A percentile compares a stretch with the other conserved stretches of the same genome.
These are phyloP conservation scores for Wickerhamiella azyma DNA, from an alignment of 805 yeast genomes.

Conservation along the genomic window DNA sequence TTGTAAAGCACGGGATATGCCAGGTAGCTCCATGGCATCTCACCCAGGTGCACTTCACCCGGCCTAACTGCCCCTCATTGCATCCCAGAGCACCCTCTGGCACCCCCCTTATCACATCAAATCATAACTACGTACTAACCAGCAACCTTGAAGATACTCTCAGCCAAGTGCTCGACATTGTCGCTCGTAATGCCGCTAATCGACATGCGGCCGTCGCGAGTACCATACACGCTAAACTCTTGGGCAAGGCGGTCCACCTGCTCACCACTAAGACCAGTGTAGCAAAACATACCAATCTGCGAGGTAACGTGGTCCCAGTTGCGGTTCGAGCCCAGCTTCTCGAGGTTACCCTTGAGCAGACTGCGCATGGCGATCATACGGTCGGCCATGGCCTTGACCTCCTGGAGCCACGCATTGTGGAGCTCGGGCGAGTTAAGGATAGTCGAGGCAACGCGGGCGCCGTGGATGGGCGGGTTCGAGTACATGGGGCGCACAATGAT, in stretches of 20 bases:
- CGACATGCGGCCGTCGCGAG: slow-evolving; percentile 82
- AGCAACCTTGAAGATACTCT: slow-evolving; percentile 26
- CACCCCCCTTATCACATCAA: no score
- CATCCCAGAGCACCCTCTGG: no score
- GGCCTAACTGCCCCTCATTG: no score
- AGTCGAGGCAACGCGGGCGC: slow-evolving; percentile 76
- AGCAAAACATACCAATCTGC: slow-evolving; percentile 96
- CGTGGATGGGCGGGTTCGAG: slow-evolving; percentile 91
- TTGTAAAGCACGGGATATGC: no score
- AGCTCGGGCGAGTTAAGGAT: slow-evolving; percentile 57
- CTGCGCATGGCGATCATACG: slow-evolving; percentile 73
- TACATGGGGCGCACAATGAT: slow-evolving; percentile 68
- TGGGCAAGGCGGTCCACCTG: slow-evolving; percentile 66
- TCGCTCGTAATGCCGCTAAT: slow-evolving; percentile 74
- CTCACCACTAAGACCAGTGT: slow-evolving; percentile 67
- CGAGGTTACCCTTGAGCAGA: slow-evolving; percentile 46
- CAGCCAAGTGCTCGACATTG: slow-evolving; percentile 49
- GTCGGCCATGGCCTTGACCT: slow-evolving; percentile 73
- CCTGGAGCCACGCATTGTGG: slow-evolving; percentile 67
- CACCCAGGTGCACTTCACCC: no score
- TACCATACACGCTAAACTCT: slow-evolving; percentile 68
- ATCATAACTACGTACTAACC: slow-evolving; percentile 2
- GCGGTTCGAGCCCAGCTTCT: slow-evolving; percentile 64
- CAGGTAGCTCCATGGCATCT: no score
- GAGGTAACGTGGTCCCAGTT: slow-evolving; percentile 80